phyloP scores from a whole-genome alignment of 2,329 filamentous ascomycete genomes.

The Sordariomycetes sp. region DNA sequence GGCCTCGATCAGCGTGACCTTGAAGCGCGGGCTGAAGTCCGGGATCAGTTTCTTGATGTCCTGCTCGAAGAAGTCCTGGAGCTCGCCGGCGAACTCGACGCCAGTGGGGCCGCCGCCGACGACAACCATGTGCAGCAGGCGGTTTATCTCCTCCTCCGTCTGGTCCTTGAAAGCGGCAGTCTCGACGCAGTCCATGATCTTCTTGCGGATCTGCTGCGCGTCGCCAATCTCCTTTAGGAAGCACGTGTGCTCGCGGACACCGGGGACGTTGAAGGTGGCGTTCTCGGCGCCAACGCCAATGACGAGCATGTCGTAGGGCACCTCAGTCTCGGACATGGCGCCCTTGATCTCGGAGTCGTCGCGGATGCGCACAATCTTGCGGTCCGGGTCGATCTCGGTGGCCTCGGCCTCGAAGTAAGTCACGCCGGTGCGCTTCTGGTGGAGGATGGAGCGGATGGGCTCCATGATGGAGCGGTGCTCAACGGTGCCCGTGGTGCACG shows the following conservation, averaged over 20 bases:
- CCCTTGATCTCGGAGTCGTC: conserved; percentile 93
- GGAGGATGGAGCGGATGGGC: conserved; percentile 88
- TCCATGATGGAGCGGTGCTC: conserved; percentile 99
- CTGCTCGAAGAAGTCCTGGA: conserved; percentile 97
- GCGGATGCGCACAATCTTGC: conserved; percentile 76
- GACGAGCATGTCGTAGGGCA: conserved; percentile 96
- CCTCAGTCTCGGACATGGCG: conserved; percentile 66
- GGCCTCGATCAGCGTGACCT: conserved; percentile 93
- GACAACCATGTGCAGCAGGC: conserved; percentile 95
- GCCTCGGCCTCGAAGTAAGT: conserved; percentile 98
- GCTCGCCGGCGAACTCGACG: conserved; percentile 95
- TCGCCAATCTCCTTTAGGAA: conserved; percentile 98
- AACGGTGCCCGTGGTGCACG: conserved; percentile 92
- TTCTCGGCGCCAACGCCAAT: conserved; percentile 97
- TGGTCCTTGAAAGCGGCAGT: conserved; percentile 98
- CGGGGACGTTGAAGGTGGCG: conserved; percentile 93
- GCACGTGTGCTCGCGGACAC: conserved; percentile 88
- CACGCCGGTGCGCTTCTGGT: conserved; percentile 84
- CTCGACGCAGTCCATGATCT: conserved; percentile 99
- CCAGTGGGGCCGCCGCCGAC: conserved; percentile 89
- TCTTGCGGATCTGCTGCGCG: conserved; percentile 91
- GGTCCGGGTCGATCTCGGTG: conserved; percentile 86
- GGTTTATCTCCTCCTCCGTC: conserved; percentile 72
- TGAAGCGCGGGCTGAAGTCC: conserved; percentile 88
- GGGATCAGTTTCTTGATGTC: conserved; percentile 98